These are phyloP conservation scores for Penicillium palitans DNA, from an alignment of 2,329 filamentous ascomycete species.

Conservation along the genomic window DNA sequence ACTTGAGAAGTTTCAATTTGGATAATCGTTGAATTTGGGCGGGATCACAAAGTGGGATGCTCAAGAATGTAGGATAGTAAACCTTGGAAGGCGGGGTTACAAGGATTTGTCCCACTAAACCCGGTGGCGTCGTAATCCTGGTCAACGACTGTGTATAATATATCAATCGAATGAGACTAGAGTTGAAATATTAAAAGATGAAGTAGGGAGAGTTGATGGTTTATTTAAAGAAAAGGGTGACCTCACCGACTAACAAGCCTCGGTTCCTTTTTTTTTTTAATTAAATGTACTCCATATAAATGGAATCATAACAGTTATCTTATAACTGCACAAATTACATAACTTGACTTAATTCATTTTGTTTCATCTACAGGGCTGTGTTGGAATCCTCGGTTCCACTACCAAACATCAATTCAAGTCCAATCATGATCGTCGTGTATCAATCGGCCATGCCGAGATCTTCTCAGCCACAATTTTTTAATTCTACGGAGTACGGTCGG, in stretches of 20 bases:
- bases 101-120: neutral
- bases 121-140: neutral
- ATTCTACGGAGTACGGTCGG: neutral
- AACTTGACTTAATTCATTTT: neutral
- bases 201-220: too few relatives aligned
- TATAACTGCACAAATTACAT: neutral
- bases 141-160: neutral
- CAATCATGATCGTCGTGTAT: slow-evolving; percentile 3
- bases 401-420: neutral
- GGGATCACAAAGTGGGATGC: neutral
- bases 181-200: neutral
- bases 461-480: neutral
- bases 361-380: neutral
- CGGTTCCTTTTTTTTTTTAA: neutral
- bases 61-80: neutral
- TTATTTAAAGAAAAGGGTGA: neutral
- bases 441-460: neutral
- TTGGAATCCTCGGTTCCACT: neutral
- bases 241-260: neutral
- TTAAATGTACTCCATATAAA: too few relatives aligned
- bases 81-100: neutral
- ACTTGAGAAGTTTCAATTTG: neutral
- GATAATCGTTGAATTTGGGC: neutral
- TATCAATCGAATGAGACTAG: neutral
- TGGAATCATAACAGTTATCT: neutral